Evolutionary conservation across 306 rosid genomes (phyloP), one percentile per base, ranked within the genome.

Genomic region (Abrus precatorius): DNA sequence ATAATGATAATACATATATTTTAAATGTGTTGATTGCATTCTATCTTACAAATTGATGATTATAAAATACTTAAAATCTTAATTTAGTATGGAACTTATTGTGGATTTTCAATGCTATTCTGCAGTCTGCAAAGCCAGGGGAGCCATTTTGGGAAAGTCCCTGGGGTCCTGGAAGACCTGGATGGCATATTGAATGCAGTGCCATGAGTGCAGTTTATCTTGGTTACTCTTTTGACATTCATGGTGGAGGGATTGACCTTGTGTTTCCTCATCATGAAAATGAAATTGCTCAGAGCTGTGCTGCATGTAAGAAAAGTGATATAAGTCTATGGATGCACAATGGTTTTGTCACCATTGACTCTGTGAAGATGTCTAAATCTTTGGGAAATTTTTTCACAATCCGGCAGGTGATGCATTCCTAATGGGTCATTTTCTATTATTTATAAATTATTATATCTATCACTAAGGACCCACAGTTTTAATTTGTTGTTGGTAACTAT

Each of bases 151-250:
- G 99, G 99, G 99, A 86, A 72, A 93, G 98, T 83, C 97, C 97
- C 10, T 95, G 99, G 99, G 98, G 98, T 60, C 88, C 94, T 68
- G 97, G 98, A 88, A 88, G 99, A 87, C 99, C 99, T 57, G 99
- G 99, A 41, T 95, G 99, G 99, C 99, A 95, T 85, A 95, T 95
- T 50, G 98, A 95, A 82, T 95, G 99, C 85, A 95, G 99, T 90
- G 98, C 99, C 83, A 95, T 95, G 99, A 95, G 97, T 80, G 96
- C 93, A 54, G 57, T 92, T 78, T 86, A 95, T 90, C 91, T 95
- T 12, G 93, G 98, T 36, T 86, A 90, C 89, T 72, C 96, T 84
- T 95, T 95, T 80, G 99, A 95, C 82, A 92, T 95, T 76, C 99
- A 95, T 14, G 99, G 99, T 71, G 98, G 99, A 83, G 98, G 99